Evolutionary conservation across 176 grass and related monocot genomes (phyloP).

Genomic region (Luzula sylvatica): DNA sequence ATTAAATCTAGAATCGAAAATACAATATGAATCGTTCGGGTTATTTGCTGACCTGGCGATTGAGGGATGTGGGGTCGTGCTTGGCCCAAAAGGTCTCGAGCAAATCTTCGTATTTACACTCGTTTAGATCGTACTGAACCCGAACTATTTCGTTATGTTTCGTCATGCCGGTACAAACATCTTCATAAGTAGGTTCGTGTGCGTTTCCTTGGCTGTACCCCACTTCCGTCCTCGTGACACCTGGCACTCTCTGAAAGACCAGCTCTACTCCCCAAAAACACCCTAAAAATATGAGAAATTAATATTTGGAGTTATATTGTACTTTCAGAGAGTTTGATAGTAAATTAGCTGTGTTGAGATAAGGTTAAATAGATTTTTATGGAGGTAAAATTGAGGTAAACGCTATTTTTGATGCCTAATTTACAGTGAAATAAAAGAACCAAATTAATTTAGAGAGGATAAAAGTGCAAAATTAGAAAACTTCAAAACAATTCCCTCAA

Average conservation of each 20-base stretch:
- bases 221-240: slow-evolving; percentile 74
- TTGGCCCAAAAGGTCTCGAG: slow-evolving; percentile 64
- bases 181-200: slow-evolving; percentile 85
- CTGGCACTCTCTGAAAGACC: slow-evolving; percentile 78
- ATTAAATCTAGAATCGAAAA: no score
- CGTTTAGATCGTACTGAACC: slow-evolving; percentile 64
- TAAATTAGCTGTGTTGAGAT: no score
- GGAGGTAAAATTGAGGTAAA: no score
- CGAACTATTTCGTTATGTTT: slow-evolving; percentile 87
- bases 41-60: slow-evolving; percentile 65
- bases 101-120: slow-evolving; percentile 78
- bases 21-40: no score
- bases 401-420: no score
- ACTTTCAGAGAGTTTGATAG: background rate
- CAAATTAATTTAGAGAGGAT: no score
- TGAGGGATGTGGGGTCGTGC: slow-evolving; percentile 79
- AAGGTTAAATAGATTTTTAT: no score
- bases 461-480: no score
- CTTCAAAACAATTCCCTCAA: no score
- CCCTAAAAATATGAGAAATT: slow-evolving; percentile 5
- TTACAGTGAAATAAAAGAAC: no score
- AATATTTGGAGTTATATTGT: background rate
- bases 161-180: slow-evolving; percentile 77
- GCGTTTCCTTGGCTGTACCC: slow-evolving; percentile 86
- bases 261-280: slow-evolving; percentile 99